These are phyloP conservation scores for Tulasnella sp. DNA, from an alignment of 768 basidiomycete species.

Conservation along the genomic window DNA sequence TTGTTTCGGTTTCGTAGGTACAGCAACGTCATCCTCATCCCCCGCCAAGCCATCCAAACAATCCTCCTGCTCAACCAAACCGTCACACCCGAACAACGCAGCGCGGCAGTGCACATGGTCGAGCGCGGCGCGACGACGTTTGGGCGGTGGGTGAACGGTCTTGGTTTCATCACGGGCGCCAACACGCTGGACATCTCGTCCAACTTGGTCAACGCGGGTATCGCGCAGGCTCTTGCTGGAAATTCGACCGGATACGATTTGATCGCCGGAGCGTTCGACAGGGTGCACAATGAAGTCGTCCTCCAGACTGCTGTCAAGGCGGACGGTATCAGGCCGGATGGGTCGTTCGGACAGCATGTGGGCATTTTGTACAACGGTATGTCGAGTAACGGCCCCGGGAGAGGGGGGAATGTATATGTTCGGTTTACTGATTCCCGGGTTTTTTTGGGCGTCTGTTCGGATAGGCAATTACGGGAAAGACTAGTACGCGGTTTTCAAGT, in stretches of 20 bases:
- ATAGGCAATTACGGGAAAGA: constrained; percentile 60
- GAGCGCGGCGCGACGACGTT: constrained; percentile 50
- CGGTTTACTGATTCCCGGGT: no score
- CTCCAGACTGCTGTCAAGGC: constrained; percentile 46
- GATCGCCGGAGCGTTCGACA: constrained; percentile 48
- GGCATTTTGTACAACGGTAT: constrained; percentile 65
- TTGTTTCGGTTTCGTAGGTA: not conserved
- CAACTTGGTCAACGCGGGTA: constrained; percentile 16
- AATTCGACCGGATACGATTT: constrained; percentile 38
- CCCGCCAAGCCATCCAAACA: constrained; percentile 51
- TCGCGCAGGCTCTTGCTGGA: constrained; percentile 12
- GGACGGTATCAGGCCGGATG: constrained; percentile 57
- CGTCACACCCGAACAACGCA: constrained; percentile 12
- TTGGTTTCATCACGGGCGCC: constrained; percentile 41
- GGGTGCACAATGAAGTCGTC: constrained; percentile 51
- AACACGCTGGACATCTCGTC: constrained; percentile 25
- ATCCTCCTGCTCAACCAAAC: constrained; percentile 54
- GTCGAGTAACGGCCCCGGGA: no score
- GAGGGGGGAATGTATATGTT: no score
- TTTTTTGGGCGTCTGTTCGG: constrained; percentile 46
- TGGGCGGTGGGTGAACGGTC: constrained; percentile 42
- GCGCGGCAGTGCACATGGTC: constrained; percentile 49
- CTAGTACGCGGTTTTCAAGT: constrained; percentile 37
- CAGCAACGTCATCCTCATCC: constrained; percentile 51
- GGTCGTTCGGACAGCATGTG: constrained; percentile 48